phyloP scores from a whole-genome alignment of 805 yeast species.

The Wickerhamomyces tratensis region DNA sequence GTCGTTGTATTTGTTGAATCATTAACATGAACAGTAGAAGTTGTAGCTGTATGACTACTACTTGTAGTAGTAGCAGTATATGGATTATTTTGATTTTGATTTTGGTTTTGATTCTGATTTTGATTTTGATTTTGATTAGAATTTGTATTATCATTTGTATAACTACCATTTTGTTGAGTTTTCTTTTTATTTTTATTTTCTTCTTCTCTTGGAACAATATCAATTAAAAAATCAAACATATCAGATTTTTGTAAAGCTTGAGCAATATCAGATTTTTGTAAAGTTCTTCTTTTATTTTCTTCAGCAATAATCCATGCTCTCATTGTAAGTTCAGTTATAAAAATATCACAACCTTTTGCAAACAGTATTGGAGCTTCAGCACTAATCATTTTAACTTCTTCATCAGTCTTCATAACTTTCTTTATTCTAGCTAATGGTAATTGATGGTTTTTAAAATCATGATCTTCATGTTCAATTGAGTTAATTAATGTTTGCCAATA shows the following conservation, averaged over 20 bases:
- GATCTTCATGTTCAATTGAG: conserved; percentile 75
- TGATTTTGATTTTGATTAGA: conserved; percentile 11
- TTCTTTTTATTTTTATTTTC: conserved; percentile 22
- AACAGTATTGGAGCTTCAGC: conserved; percentile 97
- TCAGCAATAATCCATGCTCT: conserved; percentile 99
- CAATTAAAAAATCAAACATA: conserved; percentile 95
- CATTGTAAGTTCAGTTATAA: conserved; percentile 95
- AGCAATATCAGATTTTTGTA: conserved; percentile 91
- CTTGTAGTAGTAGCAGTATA: too few species aligned
- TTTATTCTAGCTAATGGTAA: conserved; percentile 93
- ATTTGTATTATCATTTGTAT: background rate
- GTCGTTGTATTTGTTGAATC: too few species aligned
- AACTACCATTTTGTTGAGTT: too few species aligned
- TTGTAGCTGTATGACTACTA: too few species aligned
- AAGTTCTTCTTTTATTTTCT: conserved; percentile 87
- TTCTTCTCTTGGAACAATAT: conserved; percentile 87
- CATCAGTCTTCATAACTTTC: conserved; percentile 97
- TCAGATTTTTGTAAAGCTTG: conserved; percentile 91
- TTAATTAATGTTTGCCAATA: conserved; percentile 97
- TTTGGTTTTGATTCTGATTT: conserved; percentile 15
- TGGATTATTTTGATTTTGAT: conserved; percentile 3
- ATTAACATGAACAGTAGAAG: too few species aligned
- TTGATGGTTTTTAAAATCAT: conserved; percentile 89
- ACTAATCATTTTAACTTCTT: conserved; percentile 93
- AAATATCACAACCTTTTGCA: conserved; percentile 97